These are phyloP conservation scores for Raphidocelis subcapitata DNA, from an alignment of 139 green algal species.

Conservation along the genomic window DNA sequence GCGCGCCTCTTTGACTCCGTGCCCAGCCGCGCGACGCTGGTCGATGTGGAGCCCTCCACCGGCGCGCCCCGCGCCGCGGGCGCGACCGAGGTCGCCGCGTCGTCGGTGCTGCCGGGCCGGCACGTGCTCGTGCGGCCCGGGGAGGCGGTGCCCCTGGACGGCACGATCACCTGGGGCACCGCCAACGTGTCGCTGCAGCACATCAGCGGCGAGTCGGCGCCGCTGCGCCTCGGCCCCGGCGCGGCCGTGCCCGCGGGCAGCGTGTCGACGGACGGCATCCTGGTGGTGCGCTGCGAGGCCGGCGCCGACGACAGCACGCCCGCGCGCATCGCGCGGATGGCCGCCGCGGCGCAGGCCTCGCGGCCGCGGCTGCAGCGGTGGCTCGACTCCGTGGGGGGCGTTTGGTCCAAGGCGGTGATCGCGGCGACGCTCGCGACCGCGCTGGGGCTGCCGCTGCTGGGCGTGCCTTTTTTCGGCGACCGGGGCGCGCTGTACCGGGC, in stretches of 20 bases:
- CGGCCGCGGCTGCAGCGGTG: slow-evolving; percentile 58
- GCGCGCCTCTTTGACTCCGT: slow-evolving; percentile 58
- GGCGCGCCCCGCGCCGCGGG: slow-evolving; percentile 11
- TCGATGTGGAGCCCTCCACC: slow-evolving; percentile 36
- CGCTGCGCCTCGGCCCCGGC: slow-evolving; percentile 33
- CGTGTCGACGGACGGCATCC: slow-evolving; percentile 65
- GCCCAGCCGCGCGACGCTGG: slow-evolving; percentile 54
- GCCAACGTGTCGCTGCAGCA: slow-evolving; percentile 69
- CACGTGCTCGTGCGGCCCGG: slow-evolving; percentile 76
- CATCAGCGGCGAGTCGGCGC: slow-evolving; percentile 76
- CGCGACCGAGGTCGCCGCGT: slow-evolving; percentile 30
- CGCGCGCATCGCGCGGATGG: slow-evolving; percentile 77
- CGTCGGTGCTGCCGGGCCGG: slow-evolving; percentile 46
- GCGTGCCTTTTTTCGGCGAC: slow-evolving; percentile 65
- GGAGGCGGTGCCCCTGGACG: slow-evolving; percentile 82
- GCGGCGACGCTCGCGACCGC: slow-evolving; percentile 45
- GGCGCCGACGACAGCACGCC: slow-evolving; percentile 67
- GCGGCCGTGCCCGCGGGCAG: slow-evolving; percentile 34
- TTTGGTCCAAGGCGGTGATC: slow-evolving; percentile 75
- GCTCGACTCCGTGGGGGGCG: slow-evolving; percentile 63
- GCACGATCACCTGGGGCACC: slow-evolving; percentile 63
- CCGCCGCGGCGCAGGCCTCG: slow-evolving; percentile 60
- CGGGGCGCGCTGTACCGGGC: slow-evolving; percentile 78
- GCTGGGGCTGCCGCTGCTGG: slow-evolving; percentile 41
- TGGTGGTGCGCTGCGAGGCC: slow-evolving; percentile 63